Evolutionary conservation across 495 filamentous ascomycete genomes (phyloP).

Genomic region (Daldinia grandis): DNA sequence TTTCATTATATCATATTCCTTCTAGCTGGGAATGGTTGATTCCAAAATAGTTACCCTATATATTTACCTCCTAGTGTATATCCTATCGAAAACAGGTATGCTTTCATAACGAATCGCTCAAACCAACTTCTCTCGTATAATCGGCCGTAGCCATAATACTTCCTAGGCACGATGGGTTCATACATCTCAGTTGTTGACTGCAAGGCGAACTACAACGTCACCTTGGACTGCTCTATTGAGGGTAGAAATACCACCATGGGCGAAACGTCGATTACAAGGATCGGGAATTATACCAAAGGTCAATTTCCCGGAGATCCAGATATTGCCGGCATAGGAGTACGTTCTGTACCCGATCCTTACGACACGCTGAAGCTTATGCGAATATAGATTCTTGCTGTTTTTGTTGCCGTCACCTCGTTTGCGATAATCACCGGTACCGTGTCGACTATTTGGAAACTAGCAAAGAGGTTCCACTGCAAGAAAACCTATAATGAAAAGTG

Average conservation of each 20-base stretch:
- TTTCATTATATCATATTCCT: not conserved
- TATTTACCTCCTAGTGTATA: not conserved
- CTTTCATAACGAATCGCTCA: not conserved
- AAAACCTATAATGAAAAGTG: not conserved
- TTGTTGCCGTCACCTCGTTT: slow-evolving; percentile 44
- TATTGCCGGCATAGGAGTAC: not conserved
- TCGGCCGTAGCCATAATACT: not conserved
- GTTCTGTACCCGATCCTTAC: not conserved
- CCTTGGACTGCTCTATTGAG: slow-evolving; percentile 29
- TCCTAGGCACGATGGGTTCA: slow-evolving; percentile 37
- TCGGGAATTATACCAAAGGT: not conserved
- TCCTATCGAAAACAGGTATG: not conserved
- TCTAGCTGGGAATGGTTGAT: not conserved
- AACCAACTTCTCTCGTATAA: not conserved
- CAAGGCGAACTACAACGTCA: slow-evolving; percentile 32
- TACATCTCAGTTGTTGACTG: slow-evolving; percentile 42
- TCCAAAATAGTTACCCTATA: not conserved
- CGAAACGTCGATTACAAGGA: not conserved
- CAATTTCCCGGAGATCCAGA: not conserved
- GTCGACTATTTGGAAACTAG: slow-evolving; percentile 36
- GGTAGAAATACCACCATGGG: not conserved
- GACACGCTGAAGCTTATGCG: not conserved
- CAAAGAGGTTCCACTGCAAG: not conserved
- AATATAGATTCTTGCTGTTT: slow-evolving; percentile 44
- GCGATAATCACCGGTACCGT: slow-evolving; percentile 30